Evolutionary conservation across 2,329 filamentous ascomycete species (phyloP), one percentile per base, ranked within the genome.

Genomic region (Ophiostoma ulmi): DNA sequence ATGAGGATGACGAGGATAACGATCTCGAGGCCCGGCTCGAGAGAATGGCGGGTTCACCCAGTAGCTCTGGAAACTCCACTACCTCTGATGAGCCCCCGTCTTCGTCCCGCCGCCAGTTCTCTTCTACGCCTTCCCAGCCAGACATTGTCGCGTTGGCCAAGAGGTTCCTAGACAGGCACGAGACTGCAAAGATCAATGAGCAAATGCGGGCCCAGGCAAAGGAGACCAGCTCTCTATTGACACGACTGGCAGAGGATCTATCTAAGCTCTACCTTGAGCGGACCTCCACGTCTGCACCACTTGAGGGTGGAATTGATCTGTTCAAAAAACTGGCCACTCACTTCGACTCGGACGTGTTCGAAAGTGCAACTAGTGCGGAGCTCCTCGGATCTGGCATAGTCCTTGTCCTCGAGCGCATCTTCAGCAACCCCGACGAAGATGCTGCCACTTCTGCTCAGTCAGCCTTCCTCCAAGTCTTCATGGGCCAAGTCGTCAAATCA

Each of bases 291-390:
- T 83, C 81, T 63, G 75, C 83, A 13, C 78, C 80, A 5, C 77
- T 81, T 1, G 80, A 83, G 26, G 80, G 86, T 58, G 92, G 91
- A 13, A 82, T 84, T 41, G 81, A 84, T 2, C 82, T 97, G 0
- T 98, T 98, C 80, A 83, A 84, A 41, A 87, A 86, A 68, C 82
- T 99, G 71, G 92, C 93, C 0, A 86, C 87, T 3, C 94, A 95
- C 77, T 99, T 99, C 75, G 91, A 96, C 76, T 89, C 90, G 0
- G 92, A 97, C 79, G 90, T 95, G 1, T 80, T 97, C 70, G 91
- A 97, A 77, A 97, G 93, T 78, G 94, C 97, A 69, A 99, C 95
- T 0, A 99, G 95, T 79, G 94, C 94, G 67, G 95, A 99, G 78
- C 83, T 99, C 41, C 87, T 98, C 69, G 93, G 92, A 39, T 98